phyloP scores from a whole-genome alignment of 306 rosid genomes.

The Pueraria montana region DNA sequence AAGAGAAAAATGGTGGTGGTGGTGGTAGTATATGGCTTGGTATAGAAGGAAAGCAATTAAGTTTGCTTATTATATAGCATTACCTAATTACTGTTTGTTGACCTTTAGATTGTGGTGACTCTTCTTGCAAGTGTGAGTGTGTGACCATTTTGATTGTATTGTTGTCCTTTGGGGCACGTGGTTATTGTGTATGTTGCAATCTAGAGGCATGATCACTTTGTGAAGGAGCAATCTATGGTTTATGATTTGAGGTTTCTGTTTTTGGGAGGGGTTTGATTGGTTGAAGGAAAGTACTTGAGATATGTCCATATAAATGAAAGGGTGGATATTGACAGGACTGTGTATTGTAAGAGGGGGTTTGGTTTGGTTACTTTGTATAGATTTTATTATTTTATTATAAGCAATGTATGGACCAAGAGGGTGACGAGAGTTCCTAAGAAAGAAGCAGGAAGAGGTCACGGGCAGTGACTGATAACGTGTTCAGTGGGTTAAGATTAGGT shows the following conservation, averaged over 20 bases:
- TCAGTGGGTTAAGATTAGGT: constrained; percentile 30
- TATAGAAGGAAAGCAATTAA: constrained; percentile 56
- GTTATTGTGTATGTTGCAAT: constrained; percentile 21
- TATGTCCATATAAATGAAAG: constrained; percentile 16
- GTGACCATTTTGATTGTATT: constrained; percentile 31
- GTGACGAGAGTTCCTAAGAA: constrained; percentile 42
- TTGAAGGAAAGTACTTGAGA: constrained; percentile 5
- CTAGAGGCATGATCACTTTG: constrained; percentile 24
- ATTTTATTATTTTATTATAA: constrained; percentile 21
- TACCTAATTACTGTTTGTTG: constrained; percentile 46
- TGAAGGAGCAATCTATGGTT: constrained; percentile 28
- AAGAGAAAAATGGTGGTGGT: constrained; percentile 2
- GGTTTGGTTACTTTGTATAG: constrained; percentile 26
- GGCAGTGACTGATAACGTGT: constrained; percentile 39
- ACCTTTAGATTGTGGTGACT: neutral
- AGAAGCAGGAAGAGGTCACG: constrained; percentile 42
- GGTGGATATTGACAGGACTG: constrained; percentile 42
- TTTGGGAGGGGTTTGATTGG: constrained; percentile 35
- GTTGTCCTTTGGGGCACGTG: constrained; percentile 37
- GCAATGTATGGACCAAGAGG: constrained; percentile 24
- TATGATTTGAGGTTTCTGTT: constrained; percentile 24
- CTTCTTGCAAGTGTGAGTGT: neutral
- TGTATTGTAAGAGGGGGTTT: constrained; percentile 8
- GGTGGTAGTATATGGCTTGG: constrained; percentile 52
- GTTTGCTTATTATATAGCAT: constrained; percentile 59